Base-by-base conservation (phyloP, 73 alveolate genomes). In the Paramecium pentaurelia region DNA sequence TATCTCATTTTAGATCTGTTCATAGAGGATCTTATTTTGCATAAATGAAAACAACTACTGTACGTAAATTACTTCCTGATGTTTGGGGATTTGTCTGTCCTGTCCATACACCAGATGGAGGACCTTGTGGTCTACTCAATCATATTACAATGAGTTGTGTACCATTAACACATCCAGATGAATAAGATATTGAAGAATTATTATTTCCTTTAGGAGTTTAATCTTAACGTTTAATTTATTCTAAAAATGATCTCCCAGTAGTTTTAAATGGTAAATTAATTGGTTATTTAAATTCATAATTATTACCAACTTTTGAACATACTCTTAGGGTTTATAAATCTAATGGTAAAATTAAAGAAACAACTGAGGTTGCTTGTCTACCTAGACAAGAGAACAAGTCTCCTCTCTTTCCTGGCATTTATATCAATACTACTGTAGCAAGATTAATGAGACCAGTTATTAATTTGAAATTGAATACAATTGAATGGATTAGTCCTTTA, bases 71-170 rank as follows among this genome's bases (percentile, higher is more conserved):
- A 70, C 95, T 98, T 38, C 99, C 99, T 0, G 99, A 99, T 93
- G 96, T 99, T 32, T 99, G 99, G 99, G 99, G 99, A 51, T 99
- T 99, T 94, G 88, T 99, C 1, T 99, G 99, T 80, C 99, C 99
- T 3, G 99, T 99, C 27, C 99, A 99, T 92, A 98, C 99, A 3
- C 99, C 99, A 18, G 99, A 99, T 95, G 99, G 99, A 83, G 99
- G 99, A 20, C 99, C 99, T 3, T 98, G 99, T 91, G 99, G 99
- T 11, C 88, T 96, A 14, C 86, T 99, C 86, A 97, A 98, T 60
- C 99, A 99, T 94, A 94, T 98, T 34, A 95, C 99, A 10, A 80
- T 93, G 73, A 88, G 96, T 40, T 98, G 99, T 75, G 88, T 54
- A 11, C 99, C 99, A 5, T 83, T 95, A 9, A 85, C 95, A 93